Evolutionary conservation across 2,329 filamentous ascomycete species (phyloP), one percentile per base, ranked within the genome.

Genomic region (Aschersonia sp.): DNA sequence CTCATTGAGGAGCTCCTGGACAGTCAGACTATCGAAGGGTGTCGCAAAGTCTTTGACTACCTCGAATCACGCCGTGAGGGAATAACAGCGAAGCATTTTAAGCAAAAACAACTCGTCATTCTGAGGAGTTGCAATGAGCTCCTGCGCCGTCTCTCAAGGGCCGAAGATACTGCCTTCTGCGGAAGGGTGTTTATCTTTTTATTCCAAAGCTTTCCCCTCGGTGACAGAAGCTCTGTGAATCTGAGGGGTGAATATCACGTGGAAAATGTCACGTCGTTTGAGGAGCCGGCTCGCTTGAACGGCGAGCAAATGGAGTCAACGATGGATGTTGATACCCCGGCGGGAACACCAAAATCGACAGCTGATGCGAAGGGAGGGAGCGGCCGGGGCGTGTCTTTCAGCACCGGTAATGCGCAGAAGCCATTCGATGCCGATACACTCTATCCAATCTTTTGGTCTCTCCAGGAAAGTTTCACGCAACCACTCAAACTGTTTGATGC

Each of bases 101-200:
- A 81, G 57, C 83, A 85, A 60, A 96, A 94, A 63, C 83, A 87
- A 50, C 69, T 97, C 42, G 81, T 94, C 49, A 92, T 97, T 54
- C 69, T 98, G n/a, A 78, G 92, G 58, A 85, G 85, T 51, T 98
- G 92, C 67, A 98, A 97, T 63, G 92, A 97, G 66, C 73, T 98
- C 12, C 72, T 98, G n/a, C 81, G 90, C 37, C 78, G 92, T 43
- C 73, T 98, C 2, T 97, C 92, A n/a, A 79, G 92, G 49, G 90
- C 92, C 4, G 89, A 97, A 62, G 92, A 98, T 63, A 94, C 92
- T 0, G 88, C 94, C 1, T 98, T 99, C 61, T 98, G 92, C 59
- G 92, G 92, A 12, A 79, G 92, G 40, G 92, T 99, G 30, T 97
- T 97, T 64, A 96, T 98, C 53, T 99, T 96, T 64, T 79, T 98